These are phyloP conservation scores for Psilocybe sp. DNA, from an alignment of 768 basidiomycete genomes.

Conservation along the genomic window DNA sequence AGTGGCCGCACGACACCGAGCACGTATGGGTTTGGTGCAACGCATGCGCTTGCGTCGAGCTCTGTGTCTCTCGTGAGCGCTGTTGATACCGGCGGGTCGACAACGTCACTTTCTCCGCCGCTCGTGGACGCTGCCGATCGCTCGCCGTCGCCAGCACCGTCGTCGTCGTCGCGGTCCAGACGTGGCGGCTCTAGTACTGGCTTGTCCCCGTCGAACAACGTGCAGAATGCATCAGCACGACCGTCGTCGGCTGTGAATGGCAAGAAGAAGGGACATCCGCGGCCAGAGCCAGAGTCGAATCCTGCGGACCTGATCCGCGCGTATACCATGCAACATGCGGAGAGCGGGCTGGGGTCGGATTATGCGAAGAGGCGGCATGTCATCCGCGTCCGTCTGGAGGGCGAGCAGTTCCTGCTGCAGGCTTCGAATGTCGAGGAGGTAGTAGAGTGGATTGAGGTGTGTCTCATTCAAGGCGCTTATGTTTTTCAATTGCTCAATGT, in stretches of 20 bases:
- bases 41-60: no score
- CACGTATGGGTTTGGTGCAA: no score
- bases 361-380: slow-evolving; percentile 94
- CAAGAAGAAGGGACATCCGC: slow-evolving; percentile 12
- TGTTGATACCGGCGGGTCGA: no score
- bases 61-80: no score
- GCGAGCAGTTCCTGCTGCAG: slow-evolving; percentile 96
- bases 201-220: no score
- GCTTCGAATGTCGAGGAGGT: slow-evolving; percentile 80
- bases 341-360: slow-evolving; percentile 93
- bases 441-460: slow-evolving; percentile 95
- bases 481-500: neutral
- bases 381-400: slow-evolving; percentile 86
- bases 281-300: slow-evolving; percentile 36
- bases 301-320: slow-evolving; percentile 54
- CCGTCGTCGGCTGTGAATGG: slow-evolving; percentile 6
- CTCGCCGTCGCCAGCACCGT: slow-evolving; percentile 3
- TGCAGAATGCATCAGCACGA: no score
- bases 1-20: no score
- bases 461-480: slow-evolving; percentile 5
- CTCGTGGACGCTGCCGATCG: neutral
- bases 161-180: no score
- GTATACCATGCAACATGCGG: slow-evolving; percentile 87
- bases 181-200: no score
- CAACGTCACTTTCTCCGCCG: no score